These are phyloP conservation scores for Candida odintsovae DNA, from an alignment of 805 yeast species.

Conservation along the genomic window DNA sequence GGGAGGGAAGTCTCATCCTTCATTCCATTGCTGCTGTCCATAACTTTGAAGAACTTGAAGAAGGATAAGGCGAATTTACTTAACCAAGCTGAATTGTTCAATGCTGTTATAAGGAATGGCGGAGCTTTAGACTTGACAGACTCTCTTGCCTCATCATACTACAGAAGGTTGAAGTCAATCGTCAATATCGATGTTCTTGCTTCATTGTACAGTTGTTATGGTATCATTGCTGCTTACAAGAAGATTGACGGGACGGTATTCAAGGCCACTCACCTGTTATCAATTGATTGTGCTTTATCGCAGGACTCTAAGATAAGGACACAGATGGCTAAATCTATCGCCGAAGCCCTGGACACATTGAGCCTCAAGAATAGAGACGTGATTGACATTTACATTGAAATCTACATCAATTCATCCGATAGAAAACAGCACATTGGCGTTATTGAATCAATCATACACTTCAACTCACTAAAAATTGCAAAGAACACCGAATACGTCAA, in stretches of 20 bases:
- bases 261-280: conserved; percentile 11
- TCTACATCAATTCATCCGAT: conserved; percentile 19
- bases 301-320: conserved; percentile 12
- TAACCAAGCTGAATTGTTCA: conserved; percentile 17
- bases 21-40: conserved; percentile 26
- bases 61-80: conserved; percentile 22
- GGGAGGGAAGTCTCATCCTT: conserved; percentile 29
- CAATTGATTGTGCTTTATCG: conserved; percentile 18
- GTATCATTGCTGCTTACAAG: conserved; percentile 23
- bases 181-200: conserved; percentile 12
- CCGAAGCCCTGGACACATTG: conserved; percentile 25
- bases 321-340: conserved; percentile 29
- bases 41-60: conserved; percentile 28
- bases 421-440: conserved; percentile 25
- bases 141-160: conserved; percentile 10
- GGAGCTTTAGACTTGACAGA: conserved; percentile 16
- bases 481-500: conserved; percentile 24
- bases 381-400: conserved; percentile 17
- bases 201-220: conserved; percentile 12
- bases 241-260: conserved; percentile 25
- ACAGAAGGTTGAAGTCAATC: conserved; percentile 17
- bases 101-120: conserved; percentile 18
- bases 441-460: conserved; percentile 33
- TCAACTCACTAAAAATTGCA: conserved; percentile 23
- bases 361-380: conserved; percentile 19